A percentile compares a stretch with the other conserved stretches of the same genome.
Evolutionary conservation across 73 alveolate genomes (phyloP).

Genomic region (Blepharisma stoltei): DNA sequence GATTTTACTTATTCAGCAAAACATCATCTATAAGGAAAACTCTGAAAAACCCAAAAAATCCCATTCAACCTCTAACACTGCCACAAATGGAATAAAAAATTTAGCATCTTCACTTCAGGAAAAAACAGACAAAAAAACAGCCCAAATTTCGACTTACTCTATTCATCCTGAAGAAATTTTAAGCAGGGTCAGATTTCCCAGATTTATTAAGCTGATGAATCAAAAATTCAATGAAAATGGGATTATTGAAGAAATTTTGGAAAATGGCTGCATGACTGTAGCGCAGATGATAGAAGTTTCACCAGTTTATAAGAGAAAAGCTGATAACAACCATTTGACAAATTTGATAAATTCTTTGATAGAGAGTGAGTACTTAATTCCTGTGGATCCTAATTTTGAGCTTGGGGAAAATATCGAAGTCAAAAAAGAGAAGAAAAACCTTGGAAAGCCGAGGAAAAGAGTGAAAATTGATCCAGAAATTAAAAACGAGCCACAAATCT

Average conservation of each 20-base stretch:
- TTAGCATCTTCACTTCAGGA: too few species aligned
- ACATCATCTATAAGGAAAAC: too few species aligned
- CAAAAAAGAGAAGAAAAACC: not conserved
- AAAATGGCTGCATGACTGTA: not conserved
- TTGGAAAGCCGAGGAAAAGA: slow-evolving; percentile 3
- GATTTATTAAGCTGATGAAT: not conserved
- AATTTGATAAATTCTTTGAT: not conserved
- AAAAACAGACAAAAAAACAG: not conserved
- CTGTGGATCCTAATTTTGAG: not conserved
- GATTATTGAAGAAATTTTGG: not conserved
- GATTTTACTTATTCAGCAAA: not conserved
- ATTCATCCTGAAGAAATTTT: not conserved
- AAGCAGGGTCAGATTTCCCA: not conserved
- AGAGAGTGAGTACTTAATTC: not conserved
- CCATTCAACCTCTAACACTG: too few species aligned
- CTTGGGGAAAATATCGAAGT: not conserved
- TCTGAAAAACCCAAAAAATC: too few species aligned
- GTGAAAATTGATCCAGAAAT: not conserved
- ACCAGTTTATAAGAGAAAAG: not conserved
- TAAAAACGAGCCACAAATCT: not conserved
- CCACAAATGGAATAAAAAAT: too few species aligned
- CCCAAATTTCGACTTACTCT: not conserved
- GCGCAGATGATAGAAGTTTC: not conserved
- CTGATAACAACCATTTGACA: not conserved
- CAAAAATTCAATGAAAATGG: not conserved